phyloP scores from a whole-genome alignment of 192 early-diverging fungal genomes.

The Martensiomyces pterosporus region DNA sequence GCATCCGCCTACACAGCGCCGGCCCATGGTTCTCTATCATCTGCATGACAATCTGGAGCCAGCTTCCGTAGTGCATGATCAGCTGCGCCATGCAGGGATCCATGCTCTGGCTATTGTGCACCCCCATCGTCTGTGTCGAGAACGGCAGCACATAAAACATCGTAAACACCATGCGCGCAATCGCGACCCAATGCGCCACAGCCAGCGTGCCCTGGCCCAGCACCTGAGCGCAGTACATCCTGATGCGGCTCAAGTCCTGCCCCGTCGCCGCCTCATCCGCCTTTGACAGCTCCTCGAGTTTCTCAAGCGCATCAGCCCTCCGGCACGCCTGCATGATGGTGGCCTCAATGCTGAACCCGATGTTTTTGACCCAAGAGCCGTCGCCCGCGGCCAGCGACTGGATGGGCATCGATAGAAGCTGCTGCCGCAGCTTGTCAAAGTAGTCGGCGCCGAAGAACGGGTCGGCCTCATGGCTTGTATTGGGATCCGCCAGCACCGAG shows the following conservation, averaged over 20 bases:
- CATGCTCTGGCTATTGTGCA: not conserved
- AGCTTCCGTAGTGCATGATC: conserved; percentile 24
- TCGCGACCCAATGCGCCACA: conserved; percentile 24
- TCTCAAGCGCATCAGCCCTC: conserved; percentile 32
- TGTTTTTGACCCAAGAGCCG: conserved; percentile 39
- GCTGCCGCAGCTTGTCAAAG: conserved; percentile 34
- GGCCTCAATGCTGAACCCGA: conserved; percentile 47
- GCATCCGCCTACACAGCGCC: conserved; percentile 30
- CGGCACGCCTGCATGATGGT: conserved; percentile 40
- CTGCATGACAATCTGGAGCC: conserved; percentile 41
- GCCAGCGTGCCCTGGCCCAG: conserved; percentile 30
- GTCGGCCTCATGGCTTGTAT: conserved; percentile 26
- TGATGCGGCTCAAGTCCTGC: conserved; percentile 14
- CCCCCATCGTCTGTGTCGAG: conserved; percentile 21
- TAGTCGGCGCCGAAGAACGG: conserved; percentile 41
- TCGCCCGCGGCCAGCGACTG: conserved; percentile 25
- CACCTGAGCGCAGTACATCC: conserved; percentile 31
- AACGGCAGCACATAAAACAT: conserved; percentile 42
- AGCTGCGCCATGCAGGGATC: conserved; percentile 12
- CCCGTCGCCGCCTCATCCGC: conserved; percentile 2
- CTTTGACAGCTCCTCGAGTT: conserved; percentile 26
- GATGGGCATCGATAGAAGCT: conserved; percentile 19
- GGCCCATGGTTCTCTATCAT: conserved; percentile 40
- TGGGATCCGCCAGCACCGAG: conserved; percentile 16
- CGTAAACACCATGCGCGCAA: conserved; percentile 34